These are phyloP conservation scores for Globisporangium parvum DNA, from an alignment of 352 stramenopile genomes.

Conservation along the genomic window DNA sequence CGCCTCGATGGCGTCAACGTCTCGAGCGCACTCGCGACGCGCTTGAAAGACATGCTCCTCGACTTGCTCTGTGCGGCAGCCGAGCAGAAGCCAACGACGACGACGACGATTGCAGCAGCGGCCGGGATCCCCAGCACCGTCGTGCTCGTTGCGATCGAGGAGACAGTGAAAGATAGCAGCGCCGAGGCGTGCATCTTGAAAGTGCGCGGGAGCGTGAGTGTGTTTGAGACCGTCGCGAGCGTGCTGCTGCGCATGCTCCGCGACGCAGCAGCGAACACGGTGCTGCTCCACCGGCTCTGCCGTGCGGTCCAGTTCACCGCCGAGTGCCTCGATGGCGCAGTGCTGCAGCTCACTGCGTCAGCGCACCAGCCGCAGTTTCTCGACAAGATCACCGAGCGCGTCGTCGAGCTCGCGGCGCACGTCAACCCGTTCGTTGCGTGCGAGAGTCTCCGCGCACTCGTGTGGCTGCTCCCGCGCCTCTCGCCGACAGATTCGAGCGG, in stretches of 20 bases:
- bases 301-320: constrained; percentile 47
- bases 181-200: constrained; percentile 42
- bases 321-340: constrained; percentile 36
- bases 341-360: constrained; percentile 34
- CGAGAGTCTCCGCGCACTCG: constrained; percentile 55
- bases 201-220: constrained; percentile 29
- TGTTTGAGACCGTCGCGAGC: constrained; percentile 54
- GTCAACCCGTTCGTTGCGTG: constrained; percentile 47
- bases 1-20: constrained; percentile 40
- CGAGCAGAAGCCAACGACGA: constrained; percentile 8
- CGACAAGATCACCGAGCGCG: constrained; percentile 37
- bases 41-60: constrained; percentile 47
- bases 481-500: constrained; percentile 9
- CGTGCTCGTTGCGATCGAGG: constrained; percentile 51
- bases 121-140: constrained; percentile 23
- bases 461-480: constrained; percentile 62
- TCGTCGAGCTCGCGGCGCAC: constrained; percentile 33
- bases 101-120: too few relatives aligned
- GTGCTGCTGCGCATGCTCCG: constrained; percentile 29
- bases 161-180: constrained; percentile 34
- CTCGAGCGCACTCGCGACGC: constrained; percentile 28
- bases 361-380: constrained; percentile 47
- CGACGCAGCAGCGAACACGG: constrained; percentile 20
- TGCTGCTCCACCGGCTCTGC: constrained; percentile 45
- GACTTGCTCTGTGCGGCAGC: constrained; percentile 30